Base-by-base conservation (phyloP, 2,329 filamentous ascomycete genomes). In the Phoma sp. region DNA sequence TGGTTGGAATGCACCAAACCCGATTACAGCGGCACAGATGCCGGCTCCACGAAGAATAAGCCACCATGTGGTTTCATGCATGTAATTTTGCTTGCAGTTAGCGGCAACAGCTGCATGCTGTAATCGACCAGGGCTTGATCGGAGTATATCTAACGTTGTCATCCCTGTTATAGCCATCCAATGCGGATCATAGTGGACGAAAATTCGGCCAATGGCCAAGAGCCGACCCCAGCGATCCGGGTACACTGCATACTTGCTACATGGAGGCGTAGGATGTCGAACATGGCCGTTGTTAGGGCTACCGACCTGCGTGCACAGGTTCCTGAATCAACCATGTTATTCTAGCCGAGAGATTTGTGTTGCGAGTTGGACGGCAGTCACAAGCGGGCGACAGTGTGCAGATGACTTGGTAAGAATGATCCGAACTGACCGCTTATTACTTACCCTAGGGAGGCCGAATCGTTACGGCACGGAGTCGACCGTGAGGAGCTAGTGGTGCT, bases 401-500 rank as follows among this genome's bases (percentile, higher is more conserved):
- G 33, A 46, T 49, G 40, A 48, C n/a, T 30, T 34, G 4, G 38
- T 32, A 12, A 14, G 23, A 33, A 40, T 23, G 36, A 36, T 20
- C 28, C 39, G 33, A 39, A 45, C 51, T 46, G 46, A 49, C 51
- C 51, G 46, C 46, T 46, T 21, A 17, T 54, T 46, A 36, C 34
- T 21, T 34, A 28, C 30, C 29, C 21, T 23, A 37, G 10, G 42
- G 20, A 26, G 9, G 34, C 23, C 39, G 40, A 45, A 45, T 46
- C 33, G 29, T n/a, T 42, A 23, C 40, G 40, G 39, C 45, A 49
- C 51, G 45, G 51, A 46, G 39, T 39, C 46, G 28, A 49, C 51
- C 51, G 39, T 40, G 45, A 54, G 23, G 29, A 54, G 51, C 34
- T 54, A 54, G 51, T 43, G 51, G 26, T 45, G 39, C 33, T 54